phyloP scores from a whole-genome alignment of 306 rosid genomes.

The Pueraria montana region DNA sequence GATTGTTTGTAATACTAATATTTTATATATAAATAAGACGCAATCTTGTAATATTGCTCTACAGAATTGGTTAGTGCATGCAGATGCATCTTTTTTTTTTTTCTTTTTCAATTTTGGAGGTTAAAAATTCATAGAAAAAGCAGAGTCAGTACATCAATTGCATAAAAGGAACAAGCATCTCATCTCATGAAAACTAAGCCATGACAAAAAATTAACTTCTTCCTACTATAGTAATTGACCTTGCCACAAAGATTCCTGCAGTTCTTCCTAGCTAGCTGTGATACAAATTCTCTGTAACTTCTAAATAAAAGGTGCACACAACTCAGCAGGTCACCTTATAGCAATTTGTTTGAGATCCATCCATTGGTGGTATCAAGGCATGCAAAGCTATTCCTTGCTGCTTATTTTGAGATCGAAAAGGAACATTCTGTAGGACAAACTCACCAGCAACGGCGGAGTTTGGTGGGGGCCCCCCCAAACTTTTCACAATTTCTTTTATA shows the following conservation, averaged over 20 bases:
- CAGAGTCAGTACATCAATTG: background rate
- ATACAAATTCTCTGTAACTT: background rate
- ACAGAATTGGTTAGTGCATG: background rate
- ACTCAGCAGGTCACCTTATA: background rate
- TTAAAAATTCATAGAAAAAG: background rate
- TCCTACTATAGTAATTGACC: background rate
- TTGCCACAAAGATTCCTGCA: background rate
- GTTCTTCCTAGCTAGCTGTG: background rate
- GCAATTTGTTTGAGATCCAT: no score
- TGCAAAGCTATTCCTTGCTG: no score
- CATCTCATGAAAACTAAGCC: background rate
- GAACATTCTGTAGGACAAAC: no score
- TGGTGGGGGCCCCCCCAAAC: no score
- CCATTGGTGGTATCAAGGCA: no score
- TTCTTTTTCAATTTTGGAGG: background rate
- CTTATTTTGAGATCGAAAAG: no score
- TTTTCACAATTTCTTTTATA: no score
- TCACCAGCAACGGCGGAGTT: no score
- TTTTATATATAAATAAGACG: constrained; percentile 11
- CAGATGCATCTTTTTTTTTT: background rate
- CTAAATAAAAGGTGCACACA: background rate
- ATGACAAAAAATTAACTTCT: background rate
- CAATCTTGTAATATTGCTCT: background rate
- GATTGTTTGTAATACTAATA: background rate
- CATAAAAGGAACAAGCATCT: background rate